Base-by-base conservation (phyloP, 768 basidiomycete species). In the Mycena polygramma region DNA sequence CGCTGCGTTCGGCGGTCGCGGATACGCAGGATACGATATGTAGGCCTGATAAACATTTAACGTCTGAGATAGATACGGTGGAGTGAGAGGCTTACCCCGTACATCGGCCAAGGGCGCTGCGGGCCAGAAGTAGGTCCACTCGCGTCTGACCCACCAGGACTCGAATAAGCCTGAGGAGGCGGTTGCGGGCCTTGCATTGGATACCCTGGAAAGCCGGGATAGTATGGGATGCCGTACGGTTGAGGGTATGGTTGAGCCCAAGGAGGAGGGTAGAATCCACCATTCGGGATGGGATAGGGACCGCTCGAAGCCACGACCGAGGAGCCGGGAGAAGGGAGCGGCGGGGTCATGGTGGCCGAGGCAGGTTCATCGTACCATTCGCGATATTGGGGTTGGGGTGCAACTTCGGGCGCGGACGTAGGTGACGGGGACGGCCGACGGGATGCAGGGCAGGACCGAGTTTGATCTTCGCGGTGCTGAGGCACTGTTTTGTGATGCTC, bases 191-290 rank as follows among this genome's bases (percentile, higher is more conserved):
- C 68, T 17, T 81, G 77, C 24, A 85, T 71, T 19, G 85, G 77
- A 78, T 86, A 88, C 8, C 83, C 80, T n/a, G 85, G 76, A 71
- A 86, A 79, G 69, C 83, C 80, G 13, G 85, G 75, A 70, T 87
- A 79, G 68, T 86, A 89, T 36, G 88, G 85, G 68, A 89, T 75
- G 39, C 85, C 87, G 72, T 88, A 91, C 26, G 84, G 85, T 36
- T 83, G 84, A n/a, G 83, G 76, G 75, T 85, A 90, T 14, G 85
- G 81, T 46, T 85, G 85, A 57, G 88, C 78, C 91, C 90, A 91
- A 41, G 86, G 80, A 30, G 82, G 78, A 46, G 81, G 81, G 75
- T 85, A 86, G 72, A 85, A 90, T 26, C 83, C 84, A n/a, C 83
- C 76, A 30, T 82, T 75, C 13, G 85, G 81, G 39, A 84, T 63